These are phyloP conservation scores for Fraxinus anomala DNA, from an alignment of 257 asterid species.

Conservation along the genomic window DNA sequence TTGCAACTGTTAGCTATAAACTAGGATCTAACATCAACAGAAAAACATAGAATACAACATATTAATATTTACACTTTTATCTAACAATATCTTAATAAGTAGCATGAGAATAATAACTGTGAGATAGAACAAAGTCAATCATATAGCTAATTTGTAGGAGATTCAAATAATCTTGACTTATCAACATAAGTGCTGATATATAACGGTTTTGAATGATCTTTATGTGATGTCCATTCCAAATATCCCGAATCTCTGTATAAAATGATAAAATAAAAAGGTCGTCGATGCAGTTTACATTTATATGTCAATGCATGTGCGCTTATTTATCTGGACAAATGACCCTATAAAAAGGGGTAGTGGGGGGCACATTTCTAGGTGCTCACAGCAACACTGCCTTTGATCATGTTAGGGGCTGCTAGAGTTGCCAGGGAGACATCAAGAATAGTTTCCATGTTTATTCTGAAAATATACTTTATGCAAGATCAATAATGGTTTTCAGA, in stretches of 20 bases:
- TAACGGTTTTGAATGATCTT: background rate
- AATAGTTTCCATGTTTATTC: background rate
- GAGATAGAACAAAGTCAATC: no score
- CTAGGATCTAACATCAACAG: no score
- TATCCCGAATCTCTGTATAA: background rate
- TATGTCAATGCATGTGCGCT: constrained; percentile 13
- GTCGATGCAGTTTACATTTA: background rate
- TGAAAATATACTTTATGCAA: no score
- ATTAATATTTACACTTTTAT: no score
- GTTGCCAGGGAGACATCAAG: constrained; percentile 8
- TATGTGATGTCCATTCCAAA: constrained; percentile 10
- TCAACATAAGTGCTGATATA: background rate
- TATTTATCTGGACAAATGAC: constrained; percentile 10
- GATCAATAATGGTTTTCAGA: background rate
- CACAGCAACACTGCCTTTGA: background rate
- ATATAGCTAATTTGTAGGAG: no score
- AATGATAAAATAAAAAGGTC: background rate
- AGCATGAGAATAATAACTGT: no score
- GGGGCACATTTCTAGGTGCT: constrained; percentile 11
- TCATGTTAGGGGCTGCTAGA: background rate
- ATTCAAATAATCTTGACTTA: no score
- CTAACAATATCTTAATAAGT: no score
- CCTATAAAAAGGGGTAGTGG: background rate
- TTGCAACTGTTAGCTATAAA: no score
- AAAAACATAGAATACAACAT: no score